These are phyloP conservation scores for Micractinium sp. DNA, from an alignment of 139 green algal species.

Conservation along the genomic window DNA sequence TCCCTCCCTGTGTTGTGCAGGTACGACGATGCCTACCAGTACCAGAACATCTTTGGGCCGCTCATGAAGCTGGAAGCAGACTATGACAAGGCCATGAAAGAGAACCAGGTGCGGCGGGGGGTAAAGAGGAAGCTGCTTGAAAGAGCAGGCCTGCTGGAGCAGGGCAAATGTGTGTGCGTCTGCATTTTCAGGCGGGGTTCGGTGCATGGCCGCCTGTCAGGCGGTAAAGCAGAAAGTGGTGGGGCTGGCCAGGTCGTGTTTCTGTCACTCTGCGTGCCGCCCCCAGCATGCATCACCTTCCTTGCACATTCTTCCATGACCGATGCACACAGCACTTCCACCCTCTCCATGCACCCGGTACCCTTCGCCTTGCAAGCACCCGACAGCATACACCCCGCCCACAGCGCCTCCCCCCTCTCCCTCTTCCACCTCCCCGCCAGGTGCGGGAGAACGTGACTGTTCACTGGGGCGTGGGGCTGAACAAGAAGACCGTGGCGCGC, in stretches of 20 bases:
- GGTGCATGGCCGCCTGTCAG: no score
- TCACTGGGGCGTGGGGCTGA: slow-evolving; percentile 93
- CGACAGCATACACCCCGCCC: no score
- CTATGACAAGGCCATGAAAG: slow-evolving; percentile 93
- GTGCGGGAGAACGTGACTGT: slow-evolving; percentile 85
- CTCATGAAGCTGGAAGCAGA: slow-evolving; percentile 95
- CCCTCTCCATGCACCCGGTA: no score
- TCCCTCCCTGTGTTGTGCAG: not conserved
- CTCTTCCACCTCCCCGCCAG: not conserved
- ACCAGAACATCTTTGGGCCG: slow-evolving; percentile 87
- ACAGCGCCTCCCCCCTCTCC: no score
- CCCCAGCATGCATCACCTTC: not conserved
- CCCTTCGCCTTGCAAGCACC: no score
- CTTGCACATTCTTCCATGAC: no score
- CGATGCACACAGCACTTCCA: no score
- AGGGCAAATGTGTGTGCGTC: no score
- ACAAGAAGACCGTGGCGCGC: slow-evolving; percentile 88
- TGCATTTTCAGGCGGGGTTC: no score
- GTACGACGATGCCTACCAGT: slow-evolving; percentile 94
- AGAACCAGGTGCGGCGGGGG: slow-evolving; percentile 63
- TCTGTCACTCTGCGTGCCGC: not conserved
- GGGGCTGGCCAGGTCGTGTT: not conserved
- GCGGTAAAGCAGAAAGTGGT: no score
- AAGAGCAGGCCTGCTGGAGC: no score
- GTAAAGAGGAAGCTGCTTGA: not conserved